phyloP scores from a whole-genome alignment of 148 eudicot species.

The Rhododendron molle region DNA sequence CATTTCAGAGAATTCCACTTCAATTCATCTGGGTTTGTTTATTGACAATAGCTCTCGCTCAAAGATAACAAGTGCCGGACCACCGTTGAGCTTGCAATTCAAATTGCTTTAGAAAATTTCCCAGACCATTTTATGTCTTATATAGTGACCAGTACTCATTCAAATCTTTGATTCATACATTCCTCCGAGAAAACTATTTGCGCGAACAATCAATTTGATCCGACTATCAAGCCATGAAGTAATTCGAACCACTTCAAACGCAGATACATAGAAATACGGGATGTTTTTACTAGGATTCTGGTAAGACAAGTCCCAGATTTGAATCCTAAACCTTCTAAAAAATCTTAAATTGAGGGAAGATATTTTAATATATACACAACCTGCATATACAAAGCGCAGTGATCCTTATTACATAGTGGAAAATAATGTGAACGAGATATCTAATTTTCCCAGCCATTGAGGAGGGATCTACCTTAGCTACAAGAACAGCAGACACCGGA shows the following conservation, averaged over 20 bases:
- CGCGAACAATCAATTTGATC: not conserved
- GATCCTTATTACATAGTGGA: slow-evolving; percentile 13
- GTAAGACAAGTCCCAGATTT: not conserved
- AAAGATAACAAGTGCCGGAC: not conserved
- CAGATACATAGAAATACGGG: not conserved
- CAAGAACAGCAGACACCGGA: not conserved
- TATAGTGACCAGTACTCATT: not conserved
- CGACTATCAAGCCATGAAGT: not conserved
- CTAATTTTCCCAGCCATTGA: not conserved
- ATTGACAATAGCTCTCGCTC: not conserved
- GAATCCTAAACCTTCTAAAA: not conserved
- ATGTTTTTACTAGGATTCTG: not conserved
- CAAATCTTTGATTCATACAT: not conserved
- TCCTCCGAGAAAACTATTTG: not conserved
- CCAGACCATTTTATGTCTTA: not conserved
- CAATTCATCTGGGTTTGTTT: not conserved
- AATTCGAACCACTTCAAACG: not conserved
- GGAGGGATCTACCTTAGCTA: not conserved
- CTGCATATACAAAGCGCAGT: not conserved
- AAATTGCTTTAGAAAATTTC: not conserved
- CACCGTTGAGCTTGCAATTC: not conserved
- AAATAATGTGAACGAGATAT: slow-evolving; percentile 2
- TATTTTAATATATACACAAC: not conserved
- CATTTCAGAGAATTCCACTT: not conserved
- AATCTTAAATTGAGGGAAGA: not conserved